Evolutionary conservation across 495 filamentous ascomycete species (phyloP), one percentile per base, ranked within the genome.

Genomic region (Penicillium waksmanii): DNA sequence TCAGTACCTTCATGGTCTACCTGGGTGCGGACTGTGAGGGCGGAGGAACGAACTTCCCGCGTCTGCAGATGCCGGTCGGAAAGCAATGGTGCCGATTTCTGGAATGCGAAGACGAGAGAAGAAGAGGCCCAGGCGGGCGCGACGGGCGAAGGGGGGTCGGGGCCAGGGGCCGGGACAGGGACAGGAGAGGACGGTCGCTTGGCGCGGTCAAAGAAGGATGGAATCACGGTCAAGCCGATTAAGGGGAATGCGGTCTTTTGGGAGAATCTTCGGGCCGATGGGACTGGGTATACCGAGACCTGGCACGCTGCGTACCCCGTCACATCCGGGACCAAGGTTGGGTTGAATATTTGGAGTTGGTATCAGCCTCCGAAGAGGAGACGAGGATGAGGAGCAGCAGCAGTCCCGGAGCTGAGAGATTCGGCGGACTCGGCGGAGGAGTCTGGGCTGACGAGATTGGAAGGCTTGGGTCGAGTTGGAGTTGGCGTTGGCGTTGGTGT

Each of bases 281-380:
- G 89, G 46, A 74, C 67, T 6, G 87, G 87, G 27, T 86, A 89
- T 71, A 73, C 81, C 62, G 79, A 85, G 71, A 87, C 82, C 35
- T 80, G 89, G 72, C 89, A 93, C 78, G 87, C 87, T 6, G 87
- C 87, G 34, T 66, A 89, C 66, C 87, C 88, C 36, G 87, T 92
- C 7, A 82, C 77, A 40, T 76, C 73, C 56, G 89, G 89, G 23
- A 81, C 72, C 53, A 93, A 93, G 79, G 81, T 91, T 52, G 89
- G 89, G n/a, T 81, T 93, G 85, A 93, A 93, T 76, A 89, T 92
- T 65, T 93, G 89, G 89, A 75, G 76, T 66, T 79, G 76, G 76
- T 79, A 77, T 65, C 76, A 79, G 64, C 72, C 74, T 43, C 73
- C 73, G 12, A 57, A 43, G 57, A 54, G 64, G 62, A 66, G 50